phyloP scores from a whole-genome alignment of 2,329 filamentous ascomycete species.

The Monilinia fructigena region DNA sequence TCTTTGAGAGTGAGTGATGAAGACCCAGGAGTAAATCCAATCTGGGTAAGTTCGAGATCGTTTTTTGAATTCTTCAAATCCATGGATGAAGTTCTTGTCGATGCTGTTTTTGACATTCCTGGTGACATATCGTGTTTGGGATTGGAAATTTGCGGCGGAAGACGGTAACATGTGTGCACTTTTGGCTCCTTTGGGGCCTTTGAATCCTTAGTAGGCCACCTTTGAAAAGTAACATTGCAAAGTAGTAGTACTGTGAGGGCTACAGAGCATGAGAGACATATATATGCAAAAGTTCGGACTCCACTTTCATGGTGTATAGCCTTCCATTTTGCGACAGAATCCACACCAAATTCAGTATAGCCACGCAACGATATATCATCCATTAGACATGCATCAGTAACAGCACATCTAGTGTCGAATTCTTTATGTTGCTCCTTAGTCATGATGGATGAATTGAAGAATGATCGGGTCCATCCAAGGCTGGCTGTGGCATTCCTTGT shows the following conservation, averaged over 20 bases:
- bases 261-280: slow-evolving; percentile 19
- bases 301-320: slow-evolving; percentile 22
- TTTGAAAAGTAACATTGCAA: slow-evolving; percentile 13
- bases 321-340: slow-evolving; percentile 25
- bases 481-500: slow-evolving; percentile 42
- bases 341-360: slow-evolving; percentile 20
- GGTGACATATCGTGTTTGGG: not conserved
- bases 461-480: slow-evolving; percentile 47
- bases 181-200: slow-evolving; percentile 12
- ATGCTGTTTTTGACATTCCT: not conserved
- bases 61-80: not conserved
- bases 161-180: slow-evolving; percentile 1
- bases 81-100: slow-evolving; percentile 5
- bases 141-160: slow-evolving; percentile 14
- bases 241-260: slow-evolving; percentile 8
- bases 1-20: not conserved
- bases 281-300: slow-evolving; percentile 15
- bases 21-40: not conserved
- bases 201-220: slow-evolving; percentile 14
- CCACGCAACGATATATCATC: slow-evolving; percentile 27
- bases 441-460: slow-evolving; percentile 50
- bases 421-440: slow-evolving; percentile 35
- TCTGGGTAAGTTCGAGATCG: not conserved
- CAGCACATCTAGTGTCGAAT: slow-evolving; percentile 39
- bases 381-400: slow-evolving; percentile 40